Evolutionary conservation across 2,329 filamentous ascomycete genomes (phyloP), one percentile per base, ranked within the genome.

Genomic region (Fusarium floridanum): DNA sequence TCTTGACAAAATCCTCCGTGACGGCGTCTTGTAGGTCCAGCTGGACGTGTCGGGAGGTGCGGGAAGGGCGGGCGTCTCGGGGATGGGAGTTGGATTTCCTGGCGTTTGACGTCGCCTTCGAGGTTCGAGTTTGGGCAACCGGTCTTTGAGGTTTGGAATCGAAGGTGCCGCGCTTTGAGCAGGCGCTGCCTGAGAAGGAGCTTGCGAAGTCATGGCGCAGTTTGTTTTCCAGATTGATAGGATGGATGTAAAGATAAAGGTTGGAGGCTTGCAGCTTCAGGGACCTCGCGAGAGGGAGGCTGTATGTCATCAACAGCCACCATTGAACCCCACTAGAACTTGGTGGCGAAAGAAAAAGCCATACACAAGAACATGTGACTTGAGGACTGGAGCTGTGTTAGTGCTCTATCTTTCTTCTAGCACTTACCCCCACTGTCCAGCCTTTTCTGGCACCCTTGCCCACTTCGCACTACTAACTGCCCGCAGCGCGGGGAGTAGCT

Each of bases 1-100:
- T 3, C 87, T 87, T 4, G 95, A 96, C 14, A 99, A 85, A 62
- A 99, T 98, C 10, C 95, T 90, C 70, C 95, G 90, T 14, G 88
- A 89, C 1, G 97, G 97, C 7, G 85, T 85, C 67, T 86, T 85
- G 85, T 94, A 97, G 7, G 83, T 84, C 80, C 92, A 86, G 55
- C 84, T 87, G 62, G 88, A 87, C 45, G 88, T 86, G 71, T 91
- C 88, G 68, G 93, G 92, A 20, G 92, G 92, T 56, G 90, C 82
- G 37, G 94, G 91, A 10, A 98, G 88, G 43, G 87, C 81, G 57
- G 95, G 95, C 32, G 95, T 97, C 76, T 89, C 87, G 69, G 95
- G 95, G 55, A 93, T 87, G 71, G 95, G 92, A 29, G 85, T 84
- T 32, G 87, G 85, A 77, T 90, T 92, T 53, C 87, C 80, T 32